A percentile compares a stretch with the other conserved stretches of the same genome.
Conservation (phyloP, 176 grass and related monocot species). For the Bolboschoenus planiculmis region DNA sequence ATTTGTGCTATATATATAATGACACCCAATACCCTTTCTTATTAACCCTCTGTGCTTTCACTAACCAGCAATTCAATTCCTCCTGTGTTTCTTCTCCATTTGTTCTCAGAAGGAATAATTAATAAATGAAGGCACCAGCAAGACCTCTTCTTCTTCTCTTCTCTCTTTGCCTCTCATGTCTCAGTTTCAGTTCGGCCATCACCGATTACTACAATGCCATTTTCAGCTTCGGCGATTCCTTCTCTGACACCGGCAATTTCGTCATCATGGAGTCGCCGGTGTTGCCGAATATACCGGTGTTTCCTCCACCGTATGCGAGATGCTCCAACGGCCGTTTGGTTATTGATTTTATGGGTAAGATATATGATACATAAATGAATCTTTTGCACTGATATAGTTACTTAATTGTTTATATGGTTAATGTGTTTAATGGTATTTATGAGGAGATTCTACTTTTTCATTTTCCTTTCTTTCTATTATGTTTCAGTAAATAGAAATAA, state of each 20-base stretch:
- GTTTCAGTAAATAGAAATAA: background rate
- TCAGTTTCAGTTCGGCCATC: constrained; percentile 5
- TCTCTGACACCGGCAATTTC: constrained; percentile 45
- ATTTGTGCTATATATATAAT: constrained; percentile 5
- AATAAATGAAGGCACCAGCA: constrained; percentile 1
- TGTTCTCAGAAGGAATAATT: background rate
- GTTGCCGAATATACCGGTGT: constrained; percentile 11
- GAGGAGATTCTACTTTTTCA: background rate
- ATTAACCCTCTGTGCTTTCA: constrained; percentile 1
- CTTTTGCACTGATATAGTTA: background rate
- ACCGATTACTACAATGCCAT: constrained; percentile 28
- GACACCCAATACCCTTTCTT: background rate
- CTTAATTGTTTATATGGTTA: constrained; percentile 5
- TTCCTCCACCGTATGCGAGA: constrained; percentile 41
- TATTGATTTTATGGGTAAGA: constrained; percentile 58
- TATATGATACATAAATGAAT: background rate
- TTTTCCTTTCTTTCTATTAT: background rate
- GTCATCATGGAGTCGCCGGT: constrained; percentile 23
- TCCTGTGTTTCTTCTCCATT: constrained; percentile 7
- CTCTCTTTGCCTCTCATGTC: constrained; percentile 8
- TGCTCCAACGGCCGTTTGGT: constrained; percentile 55
- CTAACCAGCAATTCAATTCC: background rate
- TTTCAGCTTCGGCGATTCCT: constrained; percentile 58
- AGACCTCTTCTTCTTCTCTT: background rate
- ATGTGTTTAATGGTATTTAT: background rate